Evolutionary conservation across 257 asterid species (phyloP).

Genomic region (Osmanthus fragrans): DNA sequence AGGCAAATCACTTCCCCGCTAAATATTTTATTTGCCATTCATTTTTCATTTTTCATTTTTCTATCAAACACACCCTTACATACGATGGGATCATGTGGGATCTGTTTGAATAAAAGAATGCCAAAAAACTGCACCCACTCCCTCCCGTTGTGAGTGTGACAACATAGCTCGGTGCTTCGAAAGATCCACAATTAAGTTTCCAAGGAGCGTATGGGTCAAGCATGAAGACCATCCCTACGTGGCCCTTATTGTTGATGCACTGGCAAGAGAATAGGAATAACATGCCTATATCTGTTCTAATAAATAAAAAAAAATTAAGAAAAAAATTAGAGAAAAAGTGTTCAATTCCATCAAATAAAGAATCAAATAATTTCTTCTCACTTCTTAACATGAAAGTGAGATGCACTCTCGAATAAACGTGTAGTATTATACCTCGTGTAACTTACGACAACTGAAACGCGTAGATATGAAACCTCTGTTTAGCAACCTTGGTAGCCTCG

Average conservation of each 20-base stretch:
- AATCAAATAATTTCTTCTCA: neutral
- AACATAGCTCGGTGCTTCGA: no score
- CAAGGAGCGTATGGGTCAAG: neutral
- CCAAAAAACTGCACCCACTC: no score
- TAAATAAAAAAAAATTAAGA: neutral
- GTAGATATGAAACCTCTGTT: neutral
- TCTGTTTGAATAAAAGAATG: no score
- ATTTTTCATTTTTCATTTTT: no score
- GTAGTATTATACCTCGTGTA: neutral
- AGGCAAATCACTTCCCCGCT: no score
- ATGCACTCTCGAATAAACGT: neutral
- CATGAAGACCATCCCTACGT: neutral
- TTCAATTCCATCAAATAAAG: neutral
- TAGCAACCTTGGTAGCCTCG: conserved; percentile 3
- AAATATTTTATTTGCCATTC: no score
- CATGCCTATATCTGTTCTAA: neutral
- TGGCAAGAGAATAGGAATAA: neutral
- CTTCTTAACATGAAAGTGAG: neutral
- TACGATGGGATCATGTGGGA: no score
- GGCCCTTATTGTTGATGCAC: neutral
- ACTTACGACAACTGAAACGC: neutral
- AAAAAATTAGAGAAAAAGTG: neutral
- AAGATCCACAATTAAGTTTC: neutral
- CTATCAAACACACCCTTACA: no score
- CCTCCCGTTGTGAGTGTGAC: no score